Base-by-base conservation (phyloP, 2,329 filamentous ascomycete genomes). In the Colletotrichum salicis region DNA sequence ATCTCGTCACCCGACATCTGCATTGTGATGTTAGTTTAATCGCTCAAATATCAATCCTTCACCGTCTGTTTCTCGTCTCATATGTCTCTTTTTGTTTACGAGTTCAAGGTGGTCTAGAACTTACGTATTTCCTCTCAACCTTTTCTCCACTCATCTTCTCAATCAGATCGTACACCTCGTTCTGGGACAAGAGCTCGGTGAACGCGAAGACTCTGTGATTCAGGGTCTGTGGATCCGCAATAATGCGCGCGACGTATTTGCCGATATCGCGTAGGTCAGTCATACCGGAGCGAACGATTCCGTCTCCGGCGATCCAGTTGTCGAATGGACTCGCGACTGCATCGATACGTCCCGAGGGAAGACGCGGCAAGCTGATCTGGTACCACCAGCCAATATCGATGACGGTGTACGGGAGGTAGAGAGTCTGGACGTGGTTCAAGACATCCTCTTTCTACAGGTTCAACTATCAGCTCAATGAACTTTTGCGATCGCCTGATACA, bases 381-480 rank as follows among this genome's bases (percentile, higher is more conserved):
- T 88, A 86, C 89, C 88, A 90, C 80, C 82, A 88, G n/a, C 88
- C 88, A 13, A 89, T 83, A 72, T 90, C 88, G 61, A 90, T 84
- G 75, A 88, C 80, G 6, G 88, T 90, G 78, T 86, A 90, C 0
- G 86, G 86, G 1, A 90, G 81, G 37, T 81, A 78, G 1, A 86
- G 75, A 65, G 81, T 78, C 74, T 85, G 84, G 70, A 89, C 80
- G 64, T 86, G 82, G 68, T 86, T 82, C 75, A 86, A 82, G 13
- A 89, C 80, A 2, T 81, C 78, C 73, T 89, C 86, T 80, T 90
- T 90, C 66, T 73, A 24, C 41, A 7, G 2, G 19, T 7, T 8
- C 4, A 19, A 27, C 15, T 2, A 15, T 67, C 12, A 68, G 7
- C 37, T 41, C 37, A 27, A 27, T 4, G 27, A 27, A 27, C 2